Evolutionary conservation across 1,284 basidiomycete species (phyloP), one percentile per base, ranked within the genome.

Genomic region (Sporisorium sorghi): DNA sequence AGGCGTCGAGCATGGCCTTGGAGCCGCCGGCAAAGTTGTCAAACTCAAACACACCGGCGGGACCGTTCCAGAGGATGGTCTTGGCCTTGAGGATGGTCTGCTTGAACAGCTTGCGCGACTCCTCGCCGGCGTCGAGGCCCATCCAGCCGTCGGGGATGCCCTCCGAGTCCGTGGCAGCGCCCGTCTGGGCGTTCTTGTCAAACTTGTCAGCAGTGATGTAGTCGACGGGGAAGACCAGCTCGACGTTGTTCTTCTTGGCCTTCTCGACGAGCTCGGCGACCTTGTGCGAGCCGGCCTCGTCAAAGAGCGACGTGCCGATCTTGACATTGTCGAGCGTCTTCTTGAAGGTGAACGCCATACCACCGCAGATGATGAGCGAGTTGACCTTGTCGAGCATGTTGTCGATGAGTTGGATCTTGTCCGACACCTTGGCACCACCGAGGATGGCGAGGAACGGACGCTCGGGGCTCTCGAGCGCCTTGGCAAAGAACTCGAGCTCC

Each of bases 321-420:
- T 74, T 66, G 64, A 96, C 89, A 76, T 90, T 88, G 71, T 97
- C 89, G 57, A 97, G 88, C 8, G 91, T 92, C 88, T 98, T 99
- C 87, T 97, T 96, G 89, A 99, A 99, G 70, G 96, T 99, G 87
- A 97, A 99, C 50, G 94, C 93, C 96, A 99, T 99, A 49, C 96
- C 96, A 84, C 97, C 97, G 80, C 93, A 93, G 81, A 99, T 93
- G 86, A 99, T 98, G 77, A 99, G 88, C 56, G 92, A 93, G 87
- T 99, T 88, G 86, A 99, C 94, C 90, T 98, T 97, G 88, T 98
- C 95, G 74, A 99, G 89, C 92, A 99, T 93, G 88, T 97, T 97
- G 84, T 99, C 96, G 85, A 99, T 99, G 67, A 99, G 88, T 86
- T 95, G 93, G 81, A 99, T 97, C 88, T 99, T 99, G 87, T 99